Evolutionary conservation across 2,329 filamentous ascomycete genomes (phyloP).

Genomic region (Botrytis cinerea): DNA sequence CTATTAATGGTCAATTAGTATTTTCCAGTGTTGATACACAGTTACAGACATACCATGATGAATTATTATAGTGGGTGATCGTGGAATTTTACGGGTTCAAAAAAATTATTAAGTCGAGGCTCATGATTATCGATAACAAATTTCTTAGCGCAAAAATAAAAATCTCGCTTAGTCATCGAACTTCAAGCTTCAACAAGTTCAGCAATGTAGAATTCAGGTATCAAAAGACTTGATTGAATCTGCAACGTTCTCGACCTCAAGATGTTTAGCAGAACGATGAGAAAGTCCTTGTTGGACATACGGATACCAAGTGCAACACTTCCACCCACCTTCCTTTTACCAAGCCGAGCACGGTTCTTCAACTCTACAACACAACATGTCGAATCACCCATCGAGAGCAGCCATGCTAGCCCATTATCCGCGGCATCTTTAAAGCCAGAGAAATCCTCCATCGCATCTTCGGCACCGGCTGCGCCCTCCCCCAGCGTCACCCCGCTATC

Average conservation of each 20-base stretch:
- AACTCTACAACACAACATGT: constrained; percentile 54
- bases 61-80: constrained; percentile 27
- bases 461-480: constrained; percentile 26
- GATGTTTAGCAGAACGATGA: constrained; percentile 52
- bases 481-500: constrained; percentile 37
- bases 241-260: constrained; percentile 26
- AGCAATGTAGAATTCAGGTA: constrained; percentile 11
- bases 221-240: constrained; percentile 23
- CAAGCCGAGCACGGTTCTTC: constrained; percentile 47
- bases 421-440: constrained; percentile 24
- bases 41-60: constrained; percentile 31
- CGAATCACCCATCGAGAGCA: constrained; percentile 41
- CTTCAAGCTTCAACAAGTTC: constrained; percentile 20
- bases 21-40: constrained; percentile 36
- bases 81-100: constrained; percentile 26
- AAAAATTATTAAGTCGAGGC: constrained; percentile 20
- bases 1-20: constrained; percentile 44
- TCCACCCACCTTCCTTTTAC: constrained; percentile 54
- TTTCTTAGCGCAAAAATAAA: constrained; percentile 23
- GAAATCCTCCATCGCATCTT: constrained; percentile 20
- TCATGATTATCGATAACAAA: constrained; percentile 31
- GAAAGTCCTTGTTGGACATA: constrained; percentile 65
- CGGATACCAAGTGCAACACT: constrained; percentile 46
- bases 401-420: constrained; percentile 25
- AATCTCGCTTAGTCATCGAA: constrained; percentile 23